Percentiles rank a stretch among this genome's conserved stretches.
Conservation (phyloP, 2,329 filamentous ascomycete genomes). For the Calonectria crousiana region DNA sequence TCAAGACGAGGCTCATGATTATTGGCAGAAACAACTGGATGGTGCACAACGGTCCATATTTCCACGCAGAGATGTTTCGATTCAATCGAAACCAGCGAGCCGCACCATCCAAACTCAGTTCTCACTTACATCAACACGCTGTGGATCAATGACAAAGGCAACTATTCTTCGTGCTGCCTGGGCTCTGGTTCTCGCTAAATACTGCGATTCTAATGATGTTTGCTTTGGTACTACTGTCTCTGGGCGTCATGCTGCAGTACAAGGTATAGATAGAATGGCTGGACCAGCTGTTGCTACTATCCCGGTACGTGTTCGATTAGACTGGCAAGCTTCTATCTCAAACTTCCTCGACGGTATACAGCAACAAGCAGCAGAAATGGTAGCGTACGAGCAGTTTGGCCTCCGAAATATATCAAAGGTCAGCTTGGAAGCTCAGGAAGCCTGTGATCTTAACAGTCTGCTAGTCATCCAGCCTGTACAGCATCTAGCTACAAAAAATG, state of each 20-base stretch:
- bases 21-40: background rate
- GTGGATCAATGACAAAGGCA: conserved; percentile 19
- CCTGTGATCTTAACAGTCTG: conserved; percentile 45
- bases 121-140: conserved; percentile 47
- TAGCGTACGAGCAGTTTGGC: conserved; percentile 35
- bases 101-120: conserved; percentile 61
- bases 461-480: conserved; percentile 43
- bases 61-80: background rate
- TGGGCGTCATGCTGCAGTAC: conserved; percentile 47
- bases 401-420: conserved; percentile 38
- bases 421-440: conserved; percentile 20
- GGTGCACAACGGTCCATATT: background rate
- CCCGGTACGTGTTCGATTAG: conserved; percentile 53
- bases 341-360: conserved; percentile 29
- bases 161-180: conserved; percentile 56
- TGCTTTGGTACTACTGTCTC: conserved; percentile 58
- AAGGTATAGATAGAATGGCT: conserved; percentile 34
- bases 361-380: conserved; percentile 28
- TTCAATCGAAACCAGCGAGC: conserved; percentile 24
- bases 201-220: conserved; percentile 55
- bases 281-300: conserved; percentile 55
- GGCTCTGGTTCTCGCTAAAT: conserved; percentile 63
- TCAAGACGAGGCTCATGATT: background rate
- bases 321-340: conserved; percentile 35
- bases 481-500: background rate